Evolutionary conservation across 805 yeast species (phyloP).

Genomic region (Brettanomyces sp.): DNA sequence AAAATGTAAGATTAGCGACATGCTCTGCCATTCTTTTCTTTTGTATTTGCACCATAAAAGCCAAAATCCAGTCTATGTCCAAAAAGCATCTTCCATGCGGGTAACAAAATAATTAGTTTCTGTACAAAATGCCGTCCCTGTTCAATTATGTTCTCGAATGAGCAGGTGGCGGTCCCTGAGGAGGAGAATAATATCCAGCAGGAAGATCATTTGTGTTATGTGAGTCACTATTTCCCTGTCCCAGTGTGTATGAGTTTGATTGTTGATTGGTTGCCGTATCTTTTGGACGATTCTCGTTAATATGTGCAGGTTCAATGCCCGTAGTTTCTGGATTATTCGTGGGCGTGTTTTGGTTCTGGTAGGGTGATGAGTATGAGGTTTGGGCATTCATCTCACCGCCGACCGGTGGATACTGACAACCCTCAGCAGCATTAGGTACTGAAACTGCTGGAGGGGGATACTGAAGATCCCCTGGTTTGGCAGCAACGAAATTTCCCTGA

Average conservation of each 20-base stretch:
- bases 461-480: slow-evolving; percentile 3
- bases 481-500: slow-evolving; percentile 39
- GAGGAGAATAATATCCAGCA: not conserved
- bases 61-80: too few species aligned
- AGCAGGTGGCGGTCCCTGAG: slow-evolving; percentile 1
- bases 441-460: slow-evolving; percentile 2
- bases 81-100: too few species aligned
- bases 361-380: not conserved
- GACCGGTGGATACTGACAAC: not conserved
- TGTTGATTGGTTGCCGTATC: not conserved
- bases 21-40: not conserved
- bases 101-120: too few species aligned
- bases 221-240: not conserved
- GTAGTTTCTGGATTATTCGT: not conserved
- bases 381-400: not conserved
- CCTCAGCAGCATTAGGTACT: not conserved
- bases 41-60: too few species aligned
- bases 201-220: not conserved
- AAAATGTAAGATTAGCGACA: too few species aligned
- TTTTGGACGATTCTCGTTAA: not conserved
- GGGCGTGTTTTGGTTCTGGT: slow-evolving; percentile 1
- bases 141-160: not conserved
- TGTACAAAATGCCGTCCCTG: too few species aligned
- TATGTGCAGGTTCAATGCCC: slow-evolving; percentile 1
- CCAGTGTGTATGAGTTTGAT: not conserved